phyloP scores from a whole-genome alignment of 2,329 filamentous ascomycete genomes.

The Huntiella moniliformis region DNA sequence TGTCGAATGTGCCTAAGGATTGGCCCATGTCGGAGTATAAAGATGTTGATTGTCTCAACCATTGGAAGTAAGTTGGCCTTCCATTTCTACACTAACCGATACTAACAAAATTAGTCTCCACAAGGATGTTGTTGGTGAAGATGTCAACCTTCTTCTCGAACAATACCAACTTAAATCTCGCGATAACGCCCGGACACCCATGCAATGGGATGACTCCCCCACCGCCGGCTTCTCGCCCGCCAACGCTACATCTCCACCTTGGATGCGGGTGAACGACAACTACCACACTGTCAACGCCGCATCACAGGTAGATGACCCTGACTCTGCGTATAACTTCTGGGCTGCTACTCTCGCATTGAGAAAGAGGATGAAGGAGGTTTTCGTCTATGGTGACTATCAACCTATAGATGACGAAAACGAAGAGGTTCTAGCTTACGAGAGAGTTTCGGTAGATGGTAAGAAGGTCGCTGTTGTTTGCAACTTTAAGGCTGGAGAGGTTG shows the following conservation, averaged over 20 bases:
- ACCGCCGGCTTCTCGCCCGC: constrained; percentile 46
- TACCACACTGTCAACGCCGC: constrained; percentile 44
- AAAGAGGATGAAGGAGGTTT: constrained; percentile 40
- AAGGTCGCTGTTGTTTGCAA: constrained; percentile 22
- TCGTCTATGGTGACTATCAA: constrained; percentile 41
- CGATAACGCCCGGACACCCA: constrained; percentile 53
- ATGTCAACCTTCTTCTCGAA: constrained; percentile 19
- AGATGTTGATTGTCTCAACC: constrained; percentile 41
- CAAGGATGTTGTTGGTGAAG: constrained; percentile 21
- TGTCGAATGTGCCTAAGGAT: constrained; percentile 40
- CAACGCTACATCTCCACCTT: constrained; percentile 27
- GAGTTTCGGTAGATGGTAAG: constrained; percentile 18
- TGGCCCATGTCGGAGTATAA: constrained; percentile 50
- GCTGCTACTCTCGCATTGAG: constrained; percentile 37
- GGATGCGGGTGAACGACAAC: constrained; percentile 53
- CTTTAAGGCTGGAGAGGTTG: constrained; percentile 19
- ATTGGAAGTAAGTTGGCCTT: constrained; percentile 24
- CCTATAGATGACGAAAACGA: constrained; percentile 17
- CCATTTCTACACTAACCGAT: background rate
- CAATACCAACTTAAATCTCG: constrained; percentile 41
- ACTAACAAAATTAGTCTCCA: constrained; percentile 16
- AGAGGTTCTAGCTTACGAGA: constrained; percentile 21
- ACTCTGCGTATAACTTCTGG: constrained; percentile 44
- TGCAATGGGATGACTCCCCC: constrained; percentile 46
- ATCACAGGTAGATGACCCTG: constrained; percentile 26